These are phyloP conservation scores for Cryptococcus floricola DNA, from an alignment of 1,284 basidiomycete species.

Conservation along the genomic window DNA sequence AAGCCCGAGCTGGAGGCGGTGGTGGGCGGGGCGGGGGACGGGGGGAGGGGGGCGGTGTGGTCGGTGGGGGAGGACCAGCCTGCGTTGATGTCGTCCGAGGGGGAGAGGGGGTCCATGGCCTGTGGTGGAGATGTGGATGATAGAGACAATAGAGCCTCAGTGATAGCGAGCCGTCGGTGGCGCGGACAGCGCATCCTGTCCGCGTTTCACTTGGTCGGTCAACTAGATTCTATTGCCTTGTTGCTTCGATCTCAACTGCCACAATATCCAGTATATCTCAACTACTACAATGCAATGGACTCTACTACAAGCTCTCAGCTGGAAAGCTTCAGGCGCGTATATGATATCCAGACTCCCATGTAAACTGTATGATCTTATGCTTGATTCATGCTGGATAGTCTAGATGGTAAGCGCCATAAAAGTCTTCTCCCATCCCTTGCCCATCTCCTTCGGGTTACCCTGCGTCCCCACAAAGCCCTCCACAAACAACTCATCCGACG, in stretches of 20 bases:
- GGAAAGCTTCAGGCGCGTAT: neutral
- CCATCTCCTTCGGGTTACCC: constrained; percentile 37
- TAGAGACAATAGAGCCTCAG: neutral
- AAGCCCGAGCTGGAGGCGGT: constrained; percentile 7
- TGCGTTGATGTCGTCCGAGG: constrained; percentile 14
- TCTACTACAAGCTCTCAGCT: constrained; percentile 10
- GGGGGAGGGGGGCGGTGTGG: neutral
- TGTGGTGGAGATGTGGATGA: neutral
- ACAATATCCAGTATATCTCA: neutral
- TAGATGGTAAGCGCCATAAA: constrained; percentile 11
- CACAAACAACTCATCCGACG: constrained; percentile 44
- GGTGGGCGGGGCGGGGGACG: constrained; percentile 2
- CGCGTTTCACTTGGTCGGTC: too few relatives aligned
- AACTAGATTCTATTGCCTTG: too few relatives aligned
- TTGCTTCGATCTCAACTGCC: neutral
- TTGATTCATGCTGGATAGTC: neutral
- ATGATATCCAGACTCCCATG: too few relatives aligned
- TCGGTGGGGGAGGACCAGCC: constrained; percentile 11
- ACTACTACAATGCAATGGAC: neutral
- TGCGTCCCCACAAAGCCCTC: constrained; percentile 32
- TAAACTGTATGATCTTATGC: neutral
- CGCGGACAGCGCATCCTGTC: too few relatives aligned
- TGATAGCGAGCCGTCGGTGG: too few relatives aligned
- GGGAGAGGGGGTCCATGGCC: constrained; percentile 20
- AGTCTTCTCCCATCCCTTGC: constrained; percentile 11